Evolutionary conservation across 371 early-diverging fungal genomes (phyloP).

Genomic region (Quaeritorhiza haematococci): DNA sequence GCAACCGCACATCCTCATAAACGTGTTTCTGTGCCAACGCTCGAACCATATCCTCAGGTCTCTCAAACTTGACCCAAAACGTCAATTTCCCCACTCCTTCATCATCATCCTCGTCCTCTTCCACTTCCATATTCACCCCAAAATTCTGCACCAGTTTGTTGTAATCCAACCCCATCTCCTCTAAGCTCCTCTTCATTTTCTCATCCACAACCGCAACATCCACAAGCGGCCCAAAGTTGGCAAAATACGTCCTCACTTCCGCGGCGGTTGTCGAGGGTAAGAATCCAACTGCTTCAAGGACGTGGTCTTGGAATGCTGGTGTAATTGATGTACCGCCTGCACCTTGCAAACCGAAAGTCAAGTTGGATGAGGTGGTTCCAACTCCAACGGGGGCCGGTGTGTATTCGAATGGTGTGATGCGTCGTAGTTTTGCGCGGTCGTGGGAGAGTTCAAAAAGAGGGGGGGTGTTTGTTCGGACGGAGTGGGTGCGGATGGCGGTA

Average conservation of each 20-base stretch:
- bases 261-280: background rate
- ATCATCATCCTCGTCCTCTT: too few species aligned
- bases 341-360: too few species aligned
- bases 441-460: background rate
- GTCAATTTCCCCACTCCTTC: background rate
- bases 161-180: too few species aligned
- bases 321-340: background rate
- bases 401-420: too few species aligned
- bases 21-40: slow-evolving; percentile 5
- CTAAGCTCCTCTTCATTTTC: too few species aligned
- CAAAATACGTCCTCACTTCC: slow-evolving; percentile 7
- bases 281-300: slow-evolving; percentile 7
- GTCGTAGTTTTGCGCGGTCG: background rate
- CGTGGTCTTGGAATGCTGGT: background rate
- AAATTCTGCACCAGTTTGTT: too few species aligned
- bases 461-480: slow-evolving; percentile 4
- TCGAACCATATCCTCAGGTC: slow-evolving; percentile 10
- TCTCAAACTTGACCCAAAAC: slow-evolving; percentile 11
- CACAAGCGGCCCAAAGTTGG: background rate
- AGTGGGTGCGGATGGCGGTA: background rate
- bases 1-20: slow-evolving; percentile 12
- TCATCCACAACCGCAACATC: background rate
- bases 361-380: too few species aligned
- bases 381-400: too few species aligned
- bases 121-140: too few species aligned